Evolutionary conservation across 140 eudicot species (phyloP).

Genomic region (Stevia rebaudiana): DNA sequence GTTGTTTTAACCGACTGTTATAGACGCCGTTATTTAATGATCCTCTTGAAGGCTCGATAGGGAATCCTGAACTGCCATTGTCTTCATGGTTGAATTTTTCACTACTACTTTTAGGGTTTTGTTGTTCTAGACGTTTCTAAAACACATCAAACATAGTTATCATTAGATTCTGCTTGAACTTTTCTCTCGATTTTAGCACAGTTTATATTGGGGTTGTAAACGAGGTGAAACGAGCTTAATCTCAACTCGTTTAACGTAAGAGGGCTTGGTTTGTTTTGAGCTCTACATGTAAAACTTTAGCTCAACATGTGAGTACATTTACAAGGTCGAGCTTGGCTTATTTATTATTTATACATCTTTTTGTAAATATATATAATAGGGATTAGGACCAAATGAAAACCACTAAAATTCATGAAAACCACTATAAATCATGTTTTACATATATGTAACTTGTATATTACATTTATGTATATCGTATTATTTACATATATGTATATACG

Average conservation of each 20-base stretch:
- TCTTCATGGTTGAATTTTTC: conserved; percentile 60
- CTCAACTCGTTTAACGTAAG: background rate
- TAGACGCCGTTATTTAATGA: conserved; percentile 30
- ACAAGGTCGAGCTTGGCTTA: background rate
- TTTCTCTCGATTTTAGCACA: background rate
- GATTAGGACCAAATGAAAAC: too few relatives aligned
- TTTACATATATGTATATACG: too few relatives aligned
- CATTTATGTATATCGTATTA: too few relatives aligned
- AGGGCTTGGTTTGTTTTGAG: background rate
- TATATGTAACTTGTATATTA: too few relatives aligned
- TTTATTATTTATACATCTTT: background rate
- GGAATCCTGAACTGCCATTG: conserved; percentile 58
- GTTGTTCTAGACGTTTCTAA: conserved; percentile 57
- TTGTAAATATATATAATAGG: background rate
- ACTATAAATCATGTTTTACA: too few relatives aligned
- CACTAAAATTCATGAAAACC: too few relatives aligned
- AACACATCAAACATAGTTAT: conserved; percentile 23
- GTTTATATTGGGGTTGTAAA: background rate
- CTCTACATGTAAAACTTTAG: background rate
- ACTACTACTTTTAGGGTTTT: conserved; percentile 62
- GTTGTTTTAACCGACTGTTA: conserved; percentile 29
- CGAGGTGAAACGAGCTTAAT: background rate
- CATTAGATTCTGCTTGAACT: background rate
- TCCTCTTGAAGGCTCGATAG: conserved; percentile 48
- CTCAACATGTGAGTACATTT: background rate